Percentiles rank a stretch among this genome's conserved stretches.
Conservation (phyloP, 139 green algal genomes). For the Coelastrella sp. region DNA sequence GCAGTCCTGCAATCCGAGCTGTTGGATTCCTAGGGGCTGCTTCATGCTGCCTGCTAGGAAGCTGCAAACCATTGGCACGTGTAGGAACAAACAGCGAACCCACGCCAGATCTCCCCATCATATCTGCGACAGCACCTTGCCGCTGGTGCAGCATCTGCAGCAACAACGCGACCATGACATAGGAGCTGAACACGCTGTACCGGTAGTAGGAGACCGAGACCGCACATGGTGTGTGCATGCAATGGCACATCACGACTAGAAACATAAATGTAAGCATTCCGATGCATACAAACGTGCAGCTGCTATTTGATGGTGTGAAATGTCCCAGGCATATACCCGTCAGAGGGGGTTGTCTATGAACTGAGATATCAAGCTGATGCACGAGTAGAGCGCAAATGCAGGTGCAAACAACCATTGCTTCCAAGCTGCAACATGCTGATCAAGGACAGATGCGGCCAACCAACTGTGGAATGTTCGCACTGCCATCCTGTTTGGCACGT, state of each 20-base stretch:
- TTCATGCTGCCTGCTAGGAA: neutral
- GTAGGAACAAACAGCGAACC: conserved; percentile 40
- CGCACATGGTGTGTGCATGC: too few relatives aligned
- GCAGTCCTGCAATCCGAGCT: conserved; percentile 24
- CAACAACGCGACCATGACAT: neutral
- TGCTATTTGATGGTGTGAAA: too few relatives aligned
- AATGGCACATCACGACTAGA: too few relatives aligned
- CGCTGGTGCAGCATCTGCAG: conserved; percentile 42
- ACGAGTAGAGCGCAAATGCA: neutral
- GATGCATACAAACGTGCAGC: too few relatives aligned
- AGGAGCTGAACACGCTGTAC: neutral
- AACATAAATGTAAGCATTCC: too few relatives aligned
- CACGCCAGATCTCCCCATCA: conserved; percentile 9
- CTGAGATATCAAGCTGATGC: neutral
- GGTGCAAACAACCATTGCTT: neutral
- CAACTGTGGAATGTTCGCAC: neutral
- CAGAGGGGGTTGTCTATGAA: neutral
- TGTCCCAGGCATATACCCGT: neutral
- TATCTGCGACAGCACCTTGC: neutral
- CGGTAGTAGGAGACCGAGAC: neutral
- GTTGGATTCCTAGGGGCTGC: conserved; percentile 4
- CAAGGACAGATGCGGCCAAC: neutral
- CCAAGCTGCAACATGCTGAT: neutral
- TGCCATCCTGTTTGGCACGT: neutral
- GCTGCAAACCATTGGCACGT: neutral